Conservation (phyloP, 116 monocot species). For the Zostera marina region DNA sequence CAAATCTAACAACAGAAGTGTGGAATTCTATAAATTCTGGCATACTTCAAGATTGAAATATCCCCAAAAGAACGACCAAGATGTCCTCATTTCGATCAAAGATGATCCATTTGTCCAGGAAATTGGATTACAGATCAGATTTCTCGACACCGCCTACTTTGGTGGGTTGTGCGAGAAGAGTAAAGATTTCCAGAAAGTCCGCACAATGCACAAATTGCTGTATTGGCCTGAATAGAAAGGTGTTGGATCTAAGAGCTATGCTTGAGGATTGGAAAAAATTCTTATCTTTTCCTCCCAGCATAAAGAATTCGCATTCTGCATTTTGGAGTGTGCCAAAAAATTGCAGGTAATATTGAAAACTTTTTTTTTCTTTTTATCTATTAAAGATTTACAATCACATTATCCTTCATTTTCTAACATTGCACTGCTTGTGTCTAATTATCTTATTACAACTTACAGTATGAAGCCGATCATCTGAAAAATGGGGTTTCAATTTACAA, state of each 20-base stretch:
- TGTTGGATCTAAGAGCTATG: conserved; percentile 9
- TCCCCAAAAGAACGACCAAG: conserved; percentile 8
- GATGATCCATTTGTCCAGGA: neutral
- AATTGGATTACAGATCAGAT: conserved; percentile 5
- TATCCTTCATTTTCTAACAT: too few relatives aligned
- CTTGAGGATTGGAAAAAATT: conserved; percentile 12
- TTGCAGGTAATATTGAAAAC: conserved; percentile 6
- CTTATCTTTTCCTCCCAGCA: conserved; percentile 3
- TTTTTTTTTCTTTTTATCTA: neutral
- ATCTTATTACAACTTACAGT: neutral
- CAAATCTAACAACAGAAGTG: conserved; percentile 11
- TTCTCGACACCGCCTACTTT: conserved; percentile 8
- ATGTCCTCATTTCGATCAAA: conserved; percentile 16
- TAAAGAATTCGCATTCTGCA: neutral
- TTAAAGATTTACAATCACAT: neutral
- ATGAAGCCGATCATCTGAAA: neutral
- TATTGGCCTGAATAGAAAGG: conserved; percentile 9
- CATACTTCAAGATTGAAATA: conserved; percentile 9
- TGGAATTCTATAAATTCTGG: conserved; percentile 20
- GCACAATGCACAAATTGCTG: conserved; percentile 19
- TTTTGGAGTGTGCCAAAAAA: conserved; percentile 14
- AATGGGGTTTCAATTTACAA: too few relatives aligned
- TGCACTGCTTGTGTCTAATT: too few relatives aligned
- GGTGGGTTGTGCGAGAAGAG: conserved; percentile 11
- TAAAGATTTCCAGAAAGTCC: conserved; percentile 11